A percentile compares a stretch with the other conserved stretches of the same genome.
phyloP scores from a whole-genome alignment of 78 protist genomes.

The Chrysochromulina tobinii region DNA sequence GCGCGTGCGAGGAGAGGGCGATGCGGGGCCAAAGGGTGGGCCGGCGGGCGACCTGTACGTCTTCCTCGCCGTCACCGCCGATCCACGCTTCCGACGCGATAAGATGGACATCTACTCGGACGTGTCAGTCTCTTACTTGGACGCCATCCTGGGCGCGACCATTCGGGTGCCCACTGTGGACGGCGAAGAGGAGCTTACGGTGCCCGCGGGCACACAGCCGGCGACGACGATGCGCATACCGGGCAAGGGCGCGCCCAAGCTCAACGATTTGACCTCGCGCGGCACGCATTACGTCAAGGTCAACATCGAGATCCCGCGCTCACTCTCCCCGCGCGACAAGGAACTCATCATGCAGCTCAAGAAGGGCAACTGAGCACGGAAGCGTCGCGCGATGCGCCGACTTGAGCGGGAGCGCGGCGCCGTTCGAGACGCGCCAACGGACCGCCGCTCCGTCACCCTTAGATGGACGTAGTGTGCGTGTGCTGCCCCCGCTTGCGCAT shows the following conservation, averaged over 20 bases:
- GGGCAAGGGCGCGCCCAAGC: constrained; percentile 43
- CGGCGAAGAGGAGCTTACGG: not conserved
- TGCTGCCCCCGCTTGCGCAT: too few species aligned
- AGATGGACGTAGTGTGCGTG: too few species aligned
- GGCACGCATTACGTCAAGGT: constrained; percentile 36
- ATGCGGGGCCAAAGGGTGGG: constrained; percentile 52
- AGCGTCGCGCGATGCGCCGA: too few species aligned
- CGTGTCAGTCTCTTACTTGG: not conserved
- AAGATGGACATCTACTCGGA: constrained; percentile 33
- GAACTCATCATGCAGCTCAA: constrained; percentile 1
- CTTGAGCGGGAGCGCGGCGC: too few species aligned
- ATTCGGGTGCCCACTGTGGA: constrained; percentile 31
- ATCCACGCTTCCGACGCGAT: constrained; percentile 40
- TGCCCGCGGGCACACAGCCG: constrained; percentile 56
- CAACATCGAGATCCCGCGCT: constrained; percentile 31
- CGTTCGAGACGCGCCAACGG: too few species aligned
- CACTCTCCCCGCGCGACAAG: not conserved
- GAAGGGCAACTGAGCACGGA: too few species aligned
- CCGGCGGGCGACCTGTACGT: constrained; percentile 53
- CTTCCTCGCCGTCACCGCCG: constrained; percentile 20
- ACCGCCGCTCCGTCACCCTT: too few species aligned
- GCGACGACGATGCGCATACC: not conserved
- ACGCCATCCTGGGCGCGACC: constrained; percentile 47
- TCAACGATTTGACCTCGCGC: not conserved
- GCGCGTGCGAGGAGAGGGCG: constrained; percentile 37